Base-by-base conservation (phyloP, 192 early-diverging fungal species). In the Dissophora ornata region DNA sequence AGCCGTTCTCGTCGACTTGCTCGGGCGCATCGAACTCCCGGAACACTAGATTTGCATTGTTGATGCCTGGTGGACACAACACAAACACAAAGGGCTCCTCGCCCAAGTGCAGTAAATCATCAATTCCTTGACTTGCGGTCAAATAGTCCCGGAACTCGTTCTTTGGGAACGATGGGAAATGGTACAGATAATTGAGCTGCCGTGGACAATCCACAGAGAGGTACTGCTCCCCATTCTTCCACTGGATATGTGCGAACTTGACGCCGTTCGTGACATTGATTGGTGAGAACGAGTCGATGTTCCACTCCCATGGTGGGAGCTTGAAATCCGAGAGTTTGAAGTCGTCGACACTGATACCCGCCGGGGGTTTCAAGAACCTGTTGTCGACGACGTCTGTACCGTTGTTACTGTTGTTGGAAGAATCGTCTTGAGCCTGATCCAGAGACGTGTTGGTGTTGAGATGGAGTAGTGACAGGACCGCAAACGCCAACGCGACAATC, bases 31-130 rank as follows among this genome's bases (percentile, higher is more conserved):
- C 57, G 12, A 75, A 75, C 52, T 75, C 71, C 26, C 71, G 29
- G n/a, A 75, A 67, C 30, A 75, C 71, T 15, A 75, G 2, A 45
- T 75, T 75, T 21, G 71, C 57, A 48, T 75, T 75, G 28, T 75
- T 49, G 22, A 18, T 44, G 21, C 71, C 71, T 6, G 73, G 65
- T 12, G 65, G 73, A 16, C 73, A 77, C 18, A 77, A 51, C 40
- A 77, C 73, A 57, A 67, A 77, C n/a, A 77, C 64, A 36, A 67
- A 67, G 2, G 52, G 57, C 21, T 67, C 73, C 4, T 67, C 11
- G 28, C 58, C 54, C 11, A 77, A 25, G 28, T 24, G 73, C 52
- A 77, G 16, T 12, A 67, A 22, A 57, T 67, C 54, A 10, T 67
- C 46, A 8, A 59, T 67, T 6, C 38, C 52, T 1, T 53, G 56